Base-by-base conservation (phyloP, 352 stramenopile species). In the Phytophthora hybrid region DNA sequence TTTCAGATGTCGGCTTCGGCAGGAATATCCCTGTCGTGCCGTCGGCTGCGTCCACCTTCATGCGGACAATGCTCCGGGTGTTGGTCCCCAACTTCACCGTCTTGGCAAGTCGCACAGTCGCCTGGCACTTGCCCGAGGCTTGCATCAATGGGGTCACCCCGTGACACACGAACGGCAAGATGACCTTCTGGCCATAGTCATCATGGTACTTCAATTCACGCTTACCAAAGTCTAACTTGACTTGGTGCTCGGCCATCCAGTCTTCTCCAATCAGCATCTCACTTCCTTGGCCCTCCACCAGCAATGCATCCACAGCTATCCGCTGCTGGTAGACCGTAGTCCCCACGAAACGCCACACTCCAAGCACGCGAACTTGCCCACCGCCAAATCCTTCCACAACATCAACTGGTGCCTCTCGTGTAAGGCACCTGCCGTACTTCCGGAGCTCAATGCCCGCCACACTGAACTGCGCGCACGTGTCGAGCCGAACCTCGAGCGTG, bases 381-480 rank as follows among this genome's bases (percentile, higher is more conserved):
- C 66, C 66, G 1, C 55, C 64, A 23, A 71, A 71, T 9, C 64
- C 64, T 71, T 71, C 64, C 0, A 71, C 32, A 0, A 71, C 1
- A 5, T 71, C 44, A 11, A 71, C 55, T 0, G 55, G 64, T 0
- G 44, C 41, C 2, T 71, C 18, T 7, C 64, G 4, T 0, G 55
- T 47, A 6, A 71, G 0, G 21, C 64, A 71, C 0, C 32, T 31
- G 1, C 64, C 64, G 5, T 60, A 71, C 4, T 55, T 23, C 7
- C 66, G 51, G 9, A 73, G 23, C 23, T 26, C 23, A 26, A 26
- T 26, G 23, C 23, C 23, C 23, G 23, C 23, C 23, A 26, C 23
- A 26, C 23, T 26, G 23, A 26, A 26, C 23, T 26, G 23, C 23
- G 23, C 23, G 23, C 23, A 26, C 23, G 6, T 66, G 7, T 72